Percentiles rank a stretch among this genome's conserved stretches.
Conservation (phyloP, 1,284 basidiomycete genomes). For the Ustilago shanxiensis region DNA sequence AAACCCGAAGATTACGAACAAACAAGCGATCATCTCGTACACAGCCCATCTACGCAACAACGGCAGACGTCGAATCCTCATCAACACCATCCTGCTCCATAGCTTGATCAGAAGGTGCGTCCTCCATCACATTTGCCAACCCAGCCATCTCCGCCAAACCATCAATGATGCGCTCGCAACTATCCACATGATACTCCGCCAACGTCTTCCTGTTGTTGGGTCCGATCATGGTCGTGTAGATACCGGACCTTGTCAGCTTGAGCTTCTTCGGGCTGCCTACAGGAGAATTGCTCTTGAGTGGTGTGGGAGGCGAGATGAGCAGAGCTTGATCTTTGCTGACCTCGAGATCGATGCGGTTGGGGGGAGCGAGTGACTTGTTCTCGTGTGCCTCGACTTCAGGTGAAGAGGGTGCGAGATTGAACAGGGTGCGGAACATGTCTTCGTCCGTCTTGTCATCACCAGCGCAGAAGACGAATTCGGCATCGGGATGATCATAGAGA, state of each 20-base stretch:
- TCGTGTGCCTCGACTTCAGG: conserved; percentile 26
- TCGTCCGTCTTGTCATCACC: conserved; percentile 91
- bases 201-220: conserved; percentile 65
- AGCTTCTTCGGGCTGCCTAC: conserved; percentile 53
- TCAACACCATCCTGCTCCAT: neutral
- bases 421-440: conserved; percentile 68
- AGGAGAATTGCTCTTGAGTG: conserved; percentile 40
- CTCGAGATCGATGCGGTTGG: neutral
- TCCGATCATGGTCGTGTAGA: conserved; percentile 66
- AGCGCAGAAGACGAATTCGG: conserved; percentile 95
- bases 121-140: conserved; percentile 7
- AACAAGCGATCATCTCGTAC: neutral
- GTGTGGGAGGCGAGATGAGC: conserved; percentile 54
- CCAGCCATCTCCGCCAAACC: conserved; percentile 64
- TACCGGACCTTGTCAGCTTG: conserved; percentile 49
- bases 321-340: conserved; percentile 25
- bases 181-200: conserved; percentile 66
- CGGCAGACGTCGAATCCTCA: neutral
- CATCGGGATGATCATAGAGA: conserved; percentile 89
- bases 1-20: neutral
- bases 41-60: neutral
- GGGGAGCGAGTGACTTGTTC: neutral
- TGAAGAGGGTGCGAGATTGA: conserved; percentile 44
- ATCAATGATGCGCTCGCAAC: conserved; percentile 60
- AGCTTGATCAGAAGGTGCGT: conserved; percentile 25